Evolutionary conservation across 2,329 filamentous ascomycete genomes (phyloP).

Genomic region (Colletotrichum sublineola): DNA sequence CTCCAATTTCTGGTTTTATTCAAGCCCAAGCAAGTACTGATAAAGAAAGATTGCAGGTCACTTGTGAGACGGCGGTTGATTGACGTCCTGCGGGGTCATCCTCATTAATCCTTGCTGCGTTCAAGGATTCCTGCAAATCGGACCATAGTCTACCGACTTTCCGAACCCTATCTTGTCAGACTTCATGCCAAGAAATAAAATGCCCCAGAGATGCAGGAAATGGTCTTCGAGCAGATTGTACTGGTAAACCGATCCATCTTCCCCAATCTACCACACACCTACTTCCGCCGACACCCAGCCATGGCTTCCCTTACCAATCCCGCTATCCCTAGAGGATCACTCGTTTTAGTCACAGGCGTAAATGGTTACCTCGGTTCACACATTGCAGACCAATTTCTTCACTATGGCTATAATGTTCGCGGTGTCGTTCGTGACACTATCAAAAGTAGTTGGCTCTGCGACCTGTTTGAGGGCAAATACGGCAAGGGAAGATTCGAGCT

Average conservation of each 20-base stretch:
- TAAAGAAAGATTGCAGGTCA: neutral
- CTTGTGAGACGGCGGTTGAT: neutral
- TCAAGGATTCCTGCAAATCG: neutral
- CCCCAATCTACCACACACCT: neutral
- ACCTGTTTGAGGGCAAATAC: constrained; percentile 50
- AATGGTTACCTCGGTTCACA: constrained; percentile 59
- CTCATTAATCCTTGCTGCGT: neutral
- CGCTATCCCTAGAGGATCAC: constrained; percentile 1
- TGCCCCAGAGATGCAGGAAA: neutral
- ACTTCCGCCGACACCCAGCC: neutral
- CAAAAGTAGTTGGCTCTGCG: constrained; percentile 48
- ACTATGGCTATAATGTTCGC: constrained; percentile 53
- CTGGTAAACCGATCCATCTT: too few species aligned
- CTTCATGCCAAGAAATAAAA: neutral
- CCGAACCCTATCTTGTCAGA: too few species aligned
- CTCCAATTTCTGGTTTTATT: neutral
- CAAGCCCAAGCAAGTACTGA: too few species aligned
- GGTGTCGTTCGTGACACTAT: constrained; percentile 53
- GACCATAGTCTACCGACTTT: neutral
- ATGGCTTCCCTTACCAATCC: constrained; percentile 2
- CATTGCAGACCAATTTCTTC: constrained; percentile 52
- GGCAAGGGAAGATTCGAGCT: constrained; percentile 52
- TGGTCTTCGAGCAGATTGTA: too few species aligned
- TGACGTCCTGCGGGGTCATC: neutral
- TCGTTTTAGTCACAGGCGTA: constrained; percentile 55